Base-by-base conservation (phyloP, 768 basidiomycete species). In the Leucocoprinus birnbaumii region DNA sequence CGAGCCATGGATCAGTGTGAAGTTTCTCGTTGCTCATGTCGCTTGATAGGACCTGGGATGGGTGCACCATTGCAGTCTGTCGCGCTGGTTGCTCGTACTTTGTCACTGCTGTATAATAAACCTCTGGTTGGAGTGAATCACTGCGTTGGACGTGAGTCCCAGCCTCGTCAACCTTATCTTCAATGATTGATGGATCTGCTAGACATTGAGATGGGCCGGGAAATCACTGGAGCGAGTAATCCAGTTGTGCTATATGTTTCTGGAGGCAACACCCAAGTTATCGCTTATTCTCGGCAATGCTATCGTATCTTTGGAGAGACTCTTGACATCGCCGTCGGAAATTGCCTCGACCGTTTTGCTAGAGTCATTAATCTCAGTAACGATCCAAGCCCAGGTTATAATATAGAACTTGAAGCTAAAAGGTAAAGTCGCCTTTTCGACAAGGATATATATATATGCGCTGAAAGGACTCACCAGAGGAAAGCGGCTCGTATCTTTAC, bases 281-380 rank as follows among this genome's bases (percentile, higher is more conserved):
- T 99, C 63, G 97, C 97, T 1, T 99, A 99, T 70, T 98, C 95
- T 19, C 87, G 90, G 56, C 94, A 98, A 68, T 85, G 94, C 59
- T 99, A 99, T 68, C 85, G 97, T 41, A 99, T 99, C 57, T 99
- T 99, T 65, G 97, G 97, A 14, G 97, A 99, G 72, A 98, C 97
- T 1, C 80, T 99, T 52, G 97, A 99, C 65, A 98, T 99, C 54
- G 97, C 97, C n/a, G 94, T 98, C 31, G 97, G 97, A 35, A 99
- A 99, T 67, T 98, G 97, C 66, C 76, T 99, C 21, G 97, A 99
- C 69, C 87, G 97, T 9, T 99, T 99, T 64, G 97, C 97, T 2
- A 78, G 97, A 44, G 92, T 96, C 11, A 91, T 99, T 51, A 89
- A 91, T 57, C 74, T 99, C 41, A 89, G 90, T 66, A 99, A 99